Percentiles rank a stretch among this genome's conserved stretches.
Conservation (phyloP, 192 early-diverging fungal species). For the Coemansia sp. region DNA sequence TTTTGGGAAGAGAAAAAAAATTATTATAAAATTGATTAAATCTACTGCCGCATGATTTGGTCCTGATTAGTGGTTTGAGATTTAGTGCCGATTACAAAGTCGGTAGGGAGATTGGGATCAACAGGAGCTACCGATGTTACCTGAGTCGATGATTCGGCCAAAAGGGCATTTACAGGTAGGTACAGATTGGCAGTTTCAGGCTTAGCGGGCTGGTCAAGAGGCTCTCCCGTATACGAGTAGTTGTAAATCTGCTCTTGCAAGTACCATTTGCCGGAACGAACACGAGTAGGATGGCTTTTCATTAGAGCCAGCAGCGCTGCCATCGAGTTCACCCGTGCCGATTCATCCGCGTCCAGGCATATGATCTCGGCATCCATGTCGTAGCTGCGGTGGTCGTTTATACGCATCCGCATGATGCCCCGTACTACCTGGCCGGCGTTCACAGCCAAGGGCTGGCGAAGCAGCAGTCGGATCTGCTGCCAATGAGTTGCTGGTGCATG, state of each 20-base stretch:
- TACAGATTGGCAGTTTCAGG: slow-evolving; percentile 45
- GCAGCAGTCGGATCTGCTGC: slow-evolving; percentile 94
- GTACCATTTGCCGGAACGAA: slow-evolving; percentile 75
- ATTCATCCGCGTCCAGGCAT: slow-evolving; percentile 33
- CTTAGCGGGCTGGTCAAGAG: slow-evolving; percentile 12
- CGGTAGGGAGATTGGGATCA: slow-evolving; percentile 17
- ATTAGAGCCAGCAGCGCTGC: slow-evolving; percentile 13
- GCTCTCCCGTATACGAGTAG: slow-evolving; percentile 61
- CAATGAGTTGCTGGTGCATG: slow-evolving; percentile 90
- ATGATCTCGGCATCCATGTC: slow-evolving; percentile 72
- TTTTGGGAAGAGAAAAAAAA: not conserved
- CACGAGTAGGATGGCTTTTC: slow-evolving; percentile 21
- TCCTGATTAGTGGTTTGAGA: not conserved
- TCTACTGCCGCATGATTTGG: slow-evolving; percentile 4
- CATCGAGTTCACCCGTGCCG: slow-evolving; percentile 38
- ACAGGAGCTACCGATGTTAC: not conserved
- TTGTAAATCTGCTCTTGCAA: slow-evolving; percentile 91
- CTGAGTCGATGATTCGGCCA: slow-evolving; percentile 24
- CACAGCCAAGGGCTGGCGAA: slow-evolving; percentile 90
- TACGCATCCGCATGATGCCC: slow-evolving; percentile 83
- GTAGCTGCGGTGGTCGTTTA: slow-evolving; percentile 91
- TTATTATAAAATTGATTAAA: not conserved
- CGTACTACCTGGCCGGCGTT: slow-evolving; percentile 83
- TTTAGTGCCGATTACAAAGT: slow-evolving; percentile 29
- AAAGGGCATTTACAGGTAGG: slow-evolving; percentile 31